phyloP scores from a whole-genome alignment of 352 stramenopile species.

The Pythium pectinolyticum region DNA sequence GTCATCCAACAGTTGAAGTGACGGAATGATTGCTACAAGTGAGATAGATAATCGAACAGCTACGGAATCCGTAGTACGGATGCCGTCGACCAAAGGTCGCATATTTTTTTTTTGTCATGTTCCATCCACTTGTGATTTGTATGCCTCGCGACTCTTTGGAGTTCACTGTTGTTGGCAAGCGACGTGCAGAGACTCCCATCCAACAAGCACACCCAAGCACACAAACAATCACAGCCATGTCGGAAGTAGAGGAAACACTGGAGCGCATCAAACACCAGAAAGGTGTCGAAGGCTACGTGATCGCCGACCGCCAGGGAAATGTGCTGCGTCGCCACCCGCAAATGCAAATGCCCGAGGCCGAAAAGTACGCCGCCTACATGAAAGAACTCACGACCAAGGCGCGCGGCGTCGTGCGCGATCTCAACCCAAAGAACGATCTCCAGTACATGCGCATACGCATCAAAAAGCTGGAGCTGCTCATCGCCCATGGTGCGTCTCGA shows the following conservation, averaged over 20 bases:
- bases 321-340: conserved; percentile 88
- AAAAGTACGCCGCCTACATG: conserved; percentile 92
- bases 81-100: too few species aligned
- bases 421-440: conserved; percentile 95
- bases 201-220: too few species aligned
- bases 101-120: too few species aligned
- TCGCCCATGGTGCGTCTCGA: conserved; percentile 79
- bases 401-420: conserved; percentile 90
- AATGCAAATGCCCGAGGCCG: conserved; percentile 89
- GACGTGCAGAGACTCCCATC: too few species aligned
- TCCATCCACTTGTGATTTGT: too few species aligned
- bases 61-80: too few species aligned
- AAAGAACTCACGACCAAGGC: conserved; percentile 90
- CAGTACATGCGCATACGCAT: conserved; percentile 93
- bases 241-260: conserved; percentile 93
- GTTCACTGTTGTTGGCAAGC: too few species aligned
- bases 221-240: conserved; percentile 43
- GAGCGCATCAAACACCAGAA: conserved; percentile 95
- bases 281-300: conserved; percentile 94
- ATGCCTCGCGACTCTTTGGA: too few species aligned
- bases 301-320: conserved; percentile 89
- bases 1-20: too few species aligned
- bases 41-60: too few species aligned
- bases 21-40: too few species aligned
- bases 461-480: conserved; percentile 91